A percentile compares a stretch with the other conserved stretches of the same genome.
Conservation (phyloP, 495 filamentous ascomycete species). For the Daldinia vernicosa region DNA sequence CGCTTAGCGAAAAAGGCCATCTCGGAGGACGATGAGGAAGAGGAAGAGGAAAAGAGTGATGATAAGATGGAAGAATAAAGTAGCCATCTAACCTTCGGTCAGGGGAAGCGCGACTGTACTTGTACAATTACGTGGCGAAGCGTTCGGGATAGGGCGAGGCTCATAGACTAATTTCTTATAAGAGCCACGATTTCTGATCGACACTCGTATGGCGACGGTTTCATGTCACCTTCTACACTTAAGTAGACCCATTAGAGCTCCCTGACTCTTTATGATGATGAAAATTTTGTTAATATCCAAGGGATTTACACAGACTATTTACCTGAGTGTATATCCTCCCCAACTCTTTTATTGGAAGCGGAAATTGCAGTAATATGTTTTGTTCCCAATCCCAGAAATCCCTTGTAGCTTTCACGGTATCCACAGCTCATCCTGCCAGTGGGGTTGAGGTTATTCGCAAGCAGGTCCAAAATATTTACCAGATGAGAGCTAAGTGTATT, state of each 20-base stretch:
- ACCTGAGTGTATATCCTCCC: neutral
- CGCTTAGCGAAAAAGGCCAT: slow-evolving; percentile 80
- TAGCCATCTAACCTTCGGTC: neutral
- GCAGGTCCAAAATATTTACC: too few species aligned
- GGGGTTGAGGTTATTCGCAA: too few species aligned
- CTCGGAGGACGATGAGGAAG: slow-evolving; percentile 79
- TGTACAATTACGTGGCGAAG: slow-evolving; percentile 26
- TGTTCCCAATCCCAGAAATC: too few species aligned
- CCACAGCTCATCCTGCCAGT: too few species aligned
- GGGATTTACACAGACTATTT: neutral
- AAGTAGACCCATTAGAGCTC: neutral
- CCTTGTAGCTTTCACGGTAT: too few species aligned
- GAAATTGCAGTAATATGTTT: too few species aligned
- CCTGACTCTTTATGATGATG: neutral
- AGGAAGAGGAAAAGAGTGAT: slow-evolving; percentile 63
- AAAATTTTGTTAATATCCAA: neutral
- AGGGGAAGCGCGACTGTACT: slow-evolving; percentile 16
- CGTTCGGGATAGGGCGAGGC: slow-evolving; percentile 22
- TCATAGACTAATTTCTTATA: slow-evolving; percentile 36
- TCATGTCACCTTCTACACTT: neutral
- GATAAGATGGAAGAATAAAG: slow-evolving; percentile 81
- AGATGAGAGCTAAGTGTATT: neutral
- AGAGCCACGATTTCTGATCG: slow-evolving; percentile 16
- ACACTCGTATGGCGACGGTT: neutral
- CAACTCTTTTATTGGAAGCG: neutral